Base-by-base conservation (phyloP, 306 rosid genomes). In the Dryas alaskensis region DNA sequence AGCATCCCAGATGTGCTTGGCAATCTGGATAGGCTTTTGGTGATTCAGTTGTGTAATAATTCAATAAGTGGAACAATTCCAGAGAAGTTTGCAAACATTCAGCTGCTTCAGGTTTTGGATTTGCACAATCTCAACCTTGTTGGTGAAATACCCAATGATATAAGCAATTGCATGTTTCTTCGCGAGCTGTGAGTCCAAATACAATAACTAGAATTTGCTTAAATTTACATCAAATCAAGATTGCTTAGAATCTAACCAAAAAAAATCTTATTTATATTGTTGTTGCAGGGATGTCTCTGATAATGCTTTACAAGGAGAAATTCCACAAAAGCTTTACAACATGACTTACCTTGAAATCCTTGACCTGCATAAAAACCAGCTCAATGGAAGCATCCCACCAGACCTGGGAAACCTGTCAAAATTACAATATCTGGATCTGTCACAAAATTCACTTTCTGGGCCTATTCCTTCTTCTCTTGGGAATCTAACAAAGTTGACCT, bases 201-300 rank as follows among this genome's bases (percentile, higher is more conserved):
- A 64, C 75, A 14, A 2, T 5, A 40, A 59, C 10, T 4, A 44
- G 37, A n/a, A 72, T 44, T 64, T 72, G 45, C 79, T 42, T 82
- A 49, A 58, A 50, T 82, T 78, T 65, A 57, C 65, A 57, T 67
- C 10, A 73, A 60, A 57, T 67, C 10, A 73, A 60, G n/a, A 45
- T 53, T 70, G 57, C 65, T 78, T 59, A 75, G 76, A 75, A 67
- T 76, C 65, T 73, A 67, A 76, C 63, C 76, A 83, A 19, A 75
- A 48, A 80, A 22, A 61, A 77, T 66, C 55, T 76, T 50, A 25
- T 76, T 19, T 55, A 51, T 46, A 3, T 31, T 84, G 80, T 83
- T 74, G 59, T 77, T 90, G 87, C 92, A 95, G 99, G 92, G 87
- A 95, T 72, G 65, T 90, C 74, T 95, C 97, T 44, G 92, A 93